Conservation (phyloP, 202 grass and related monocot genomes). For the Panicum virgatum region DNA sequence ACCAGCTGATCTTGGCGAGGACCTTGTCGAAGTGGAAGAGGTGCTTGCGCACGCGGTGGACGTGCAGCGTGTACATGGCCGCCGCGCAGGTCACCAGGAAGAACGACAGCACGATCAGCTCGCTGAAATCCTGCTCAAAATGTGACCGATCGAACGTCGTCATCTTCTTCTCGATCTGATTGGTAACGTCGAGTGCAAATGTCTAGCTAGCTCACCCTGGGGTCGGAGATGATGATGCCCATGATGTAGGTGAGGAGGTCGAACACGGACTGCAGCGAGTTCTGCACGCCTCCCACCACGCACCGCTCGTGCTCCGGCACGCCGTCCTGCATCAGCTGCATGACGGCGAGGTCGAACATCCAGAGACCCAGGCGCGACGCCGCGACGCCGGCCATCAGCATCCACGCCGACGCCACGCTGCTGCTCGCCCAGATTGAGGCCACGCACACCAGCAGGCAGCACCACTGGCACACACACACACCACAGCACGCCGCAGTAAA, state of each 20-base stretch:
- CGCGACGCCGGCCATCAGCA: slow-evolving; percentile 93
- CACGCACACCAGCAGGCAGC: slow-evolving; percentile 71
- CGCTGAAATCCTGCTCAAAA: slow-evolving; percentile 66
- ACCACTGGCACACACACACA: no score
- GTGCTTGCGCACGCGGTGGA: slow-evolving; percentile 71
- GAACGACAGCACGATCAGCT: slow-evolving; percentile 73
- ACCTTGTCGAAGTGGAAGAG: slow-evolving; percentile 86
- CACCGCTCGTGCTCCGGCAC: slow-evolving; percentile 75
- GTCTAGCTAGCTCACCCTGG: slow-evolving; percentile 50
- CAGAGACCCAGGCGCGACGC: slow-evolving; percentile 86
- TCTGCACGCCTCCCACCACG: slow-evolving; percentile 85
- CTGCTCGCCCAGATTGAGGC: slow-evolving; percentile 60
- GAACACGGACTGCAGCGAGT: slow-evolving; percentile 86
- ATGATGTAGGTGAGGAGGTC: slow-evolving; percentile 88
- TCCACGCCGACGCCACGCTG: slow-evolving; percentile 59
- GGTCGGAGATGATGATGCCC: slow-evolving; percentile 89
- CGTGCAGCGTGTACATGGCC: slow-evolving; percentile 66
- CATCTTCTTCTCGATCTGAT: not conserved
- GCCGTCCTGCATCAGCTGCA: slow-evolving; percentile 87
- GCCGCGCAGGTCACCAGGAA: slow-evolving; percentile 72
- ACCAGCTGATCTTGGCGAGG: slow-evolving; percentile 48
- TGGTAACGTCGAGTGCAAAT: not conserved
- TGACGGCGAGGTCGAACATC: slow-evolving; percentile 92
- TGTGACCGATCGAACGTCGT: not conserved
- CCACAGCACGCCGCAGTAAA: not conserved